Conservation (phyloP, 371 early-diverging fungal genomes). For the Actinomortierella ambigua region DNA sequence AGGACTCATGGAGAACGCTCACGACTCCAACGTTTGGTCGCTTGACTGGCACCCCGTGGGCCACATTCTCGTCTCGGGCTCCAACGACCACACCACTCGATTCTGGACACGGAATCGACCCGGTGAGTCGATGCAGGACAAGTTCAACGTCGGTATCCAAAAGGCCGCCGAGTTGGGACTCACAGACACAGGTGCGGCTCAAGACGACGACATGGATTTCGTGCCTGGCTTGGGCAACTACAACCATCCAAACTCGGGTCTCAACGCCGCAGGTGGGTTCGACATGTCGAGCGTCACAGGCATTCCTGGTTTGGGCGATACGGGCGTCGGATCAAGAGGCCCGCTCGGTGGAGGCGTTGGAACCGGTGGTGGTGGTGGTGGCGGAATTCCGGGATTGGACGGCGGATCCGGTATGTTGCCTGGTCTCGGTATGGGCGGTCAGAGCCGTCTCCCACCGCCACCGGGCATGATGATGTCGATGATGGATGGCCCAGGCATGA, state of each 20-base stretch:
- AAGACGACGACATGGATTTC: constrained; percentile 42
- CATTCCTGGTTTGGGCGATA: constrained; percentile 29
- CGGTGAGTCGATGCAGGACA: constrained; percentile 74
- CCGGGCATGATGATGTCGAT: constrained; percentile 9
- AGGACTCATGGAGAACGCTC: constrained; percentile 79
- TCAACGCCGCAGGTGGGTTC: constrained; percentile 27
- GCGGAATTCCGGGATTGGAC: constrained; percentile 24
- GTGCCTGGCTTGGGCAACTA: constrained; percentile 47
- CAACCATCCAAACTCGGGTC: constrained; percentile 48
- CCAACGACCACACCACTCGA: constrained; percentile 97
- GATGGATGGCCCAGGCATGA: constrained; percentile 8
- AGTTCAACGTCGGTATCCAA: constrained; percentile 64
- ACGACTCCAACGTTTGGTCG: constrained; percentile 97
- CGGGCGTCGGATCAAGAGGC: neutral
- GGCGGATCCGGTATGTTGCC: constrained; percentile 17
- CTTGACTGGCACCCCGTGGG: constrained; percentile 99
- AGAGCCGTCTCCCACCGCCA: neutral
- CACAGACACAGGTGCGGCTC: constrained; percentile 53
- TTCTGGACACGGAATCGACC: constrained; percentile 99
- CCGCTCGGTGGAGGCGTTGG: constrained; percentile 22
- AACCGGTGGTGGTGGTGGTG: constrained; percentile 12
- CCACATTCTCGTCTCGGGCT: constrained; percentile 96
- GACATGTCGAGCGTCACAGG: constrained; percentile 33
- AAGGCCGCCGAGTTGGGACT: constrained; percentile 53
- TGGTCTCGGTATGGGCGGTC: constrained; percentile 20